A percentile compares a stretch with the other conserved stretches of the same genome.
phyloP scores from a whole-genome alignment of 441 rosid species.

The Croton setiger region DNA sequence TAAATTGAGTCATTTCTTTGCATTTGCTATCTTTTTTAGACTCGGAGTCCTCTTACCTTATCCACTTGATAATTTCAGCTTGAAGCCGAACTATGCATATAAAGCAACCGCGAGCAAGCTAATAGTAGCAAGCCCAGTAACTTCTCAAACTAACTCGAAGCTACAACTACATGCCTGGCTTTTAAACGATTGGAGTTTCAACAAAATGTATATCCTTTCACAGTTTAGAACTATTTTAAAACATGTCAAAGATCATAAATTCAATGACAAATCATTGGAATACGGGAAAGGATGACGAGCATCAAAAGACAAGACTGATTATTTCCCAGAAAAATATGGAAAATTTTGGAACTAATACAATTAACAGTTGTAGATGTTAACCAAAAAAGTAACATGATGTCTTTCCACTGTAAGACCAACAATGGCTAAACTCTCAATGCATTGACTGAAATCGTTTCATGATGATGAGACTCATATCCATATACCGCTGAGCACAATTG shows the following conservation, averaged over 20 bases:
- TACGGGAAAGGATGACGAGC: constrained; percentile 2
- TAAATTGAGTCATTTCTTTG: too few species aligned
- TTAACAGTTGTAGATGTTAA: not conserved
- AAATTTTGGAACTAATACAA: constrained; percentile 7
- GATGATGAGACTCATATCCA: constrained; percentile 73
- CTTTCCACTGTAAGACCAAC: not conserved
- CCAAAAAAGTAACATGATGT: constrained; percentile 9
- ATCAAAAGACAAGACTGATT: not conserved
- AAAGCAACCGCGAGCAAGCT: too few species aligned
- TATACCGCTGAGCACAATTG: constrained; percentile 71
- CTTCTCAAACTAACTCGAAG: too few species aligned
- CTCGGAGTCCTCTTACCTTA: too few species aligned
- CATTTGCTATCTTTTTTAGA: too few species aligned
- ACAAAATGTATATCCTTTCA: not conserved
- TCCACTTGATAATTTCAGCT: too few species aligned
- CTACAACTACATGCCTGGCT: too few species aligned
- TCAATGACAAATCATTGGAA: not conserved
- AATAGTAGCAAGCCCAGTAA: too few species aligned
- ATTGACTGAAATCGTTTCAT: constrained; percentile 76
- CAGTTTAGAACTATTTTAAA: not conserved
- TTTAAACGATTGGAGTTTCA: too few species aligned
- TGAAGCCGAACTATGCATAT: too few species aligned
- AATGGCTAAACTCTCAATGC: constrained; percentile 35
- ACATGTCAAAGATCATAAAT: not conserved
- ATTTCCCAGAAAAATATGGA: not conserved